phyloP scores from a whole-genome alignment of 2,329 filamentous ascomycete species.

The Aspergillus fischeri region DNA sequence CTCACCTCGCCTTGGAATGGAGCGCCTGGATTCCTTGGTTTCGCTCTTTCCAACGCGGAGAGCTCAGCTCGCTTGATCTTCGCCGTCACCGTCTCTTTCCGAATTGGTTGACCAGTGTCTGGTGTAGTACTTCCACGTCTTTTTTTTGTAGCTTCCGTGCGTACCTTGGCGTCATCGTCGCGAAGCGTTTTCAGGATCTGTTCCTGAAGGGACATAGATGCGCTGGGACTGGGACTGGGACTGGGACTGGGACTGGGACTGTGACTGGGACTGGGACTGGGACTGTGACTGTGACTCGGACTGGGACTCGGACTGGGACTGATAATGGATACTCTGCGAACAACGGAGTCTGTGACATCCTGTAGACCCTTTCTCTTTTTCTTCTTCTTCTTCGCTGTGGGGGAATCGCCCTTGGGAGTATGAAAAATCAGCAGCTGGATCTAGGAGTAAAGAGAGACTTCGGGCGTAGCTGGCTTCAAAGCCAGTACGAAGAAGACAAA shows the following conservation, averaged over 20 bases:
- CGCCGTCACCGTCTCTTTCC: neutral
- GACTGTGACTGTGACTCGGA: too few species aligned
- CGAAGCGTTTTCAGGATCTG: neutral
- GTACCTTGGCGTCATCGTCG: neutral
- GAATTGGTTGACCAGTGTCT: neutral
- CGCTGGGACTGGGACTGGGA: too few species aligned
- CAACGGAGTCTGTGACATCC: neutral
- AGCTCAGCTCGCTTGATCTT: neutral
- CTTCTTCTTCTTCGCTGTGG: neutral
- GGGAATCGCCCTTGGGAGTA: neutral
- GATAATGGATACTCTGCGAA: neutral
- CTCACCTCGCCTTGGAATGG: neutral
- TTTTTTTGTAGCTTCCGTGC: neutral
- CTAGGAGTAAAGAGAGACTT: neutral
- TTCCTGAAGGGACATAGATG: neutral
- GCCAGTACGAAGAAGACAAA: neutral
- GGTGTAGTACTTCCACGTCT: neutral
- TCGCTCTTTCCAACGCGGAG: neutral
- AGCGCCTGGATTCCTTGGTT: neutral
- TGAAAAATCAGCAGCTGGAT: neutral
- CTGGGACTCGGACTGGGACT: too few species aligned
- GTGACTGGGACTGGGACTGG: too few species aligned
- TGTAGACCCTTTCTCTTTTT: neutral
- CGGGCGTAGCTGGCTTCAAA: neutral
- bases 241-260: too few species aligned